Evolutionary conservation across 257 asterid genomes (phyloP).

Genomic region (Solanum appendiculatum): DNA sequence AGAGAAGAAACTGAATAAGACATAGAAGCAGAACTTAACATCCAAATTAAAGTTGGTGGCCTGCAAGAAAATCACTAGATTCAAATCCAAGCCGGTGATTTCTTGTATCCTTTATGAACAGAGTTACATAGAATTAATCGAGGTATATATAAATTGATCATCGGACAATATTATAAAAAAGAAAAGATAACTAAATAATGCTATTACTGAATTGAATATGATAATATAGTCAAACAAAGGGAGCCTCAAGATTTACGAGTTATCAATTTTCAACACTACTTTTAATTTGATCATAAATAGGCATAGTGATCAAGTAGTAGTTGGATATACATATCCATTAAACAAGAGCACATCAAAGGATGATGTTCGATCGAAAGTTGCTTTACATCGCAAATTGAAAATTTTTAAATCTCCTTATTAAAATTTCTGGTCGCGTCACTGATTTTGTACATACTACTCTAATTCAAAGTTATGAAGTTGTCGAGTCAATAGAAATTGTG

Average conservation of each 20-base stretch:
- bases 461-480: not conserved
- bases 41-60: not conserved
- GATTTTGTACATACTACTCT: not conserved
- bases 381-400: not conserved
- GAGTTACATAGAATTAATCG: not conserved
- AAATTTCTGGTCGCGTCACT: not conserved
- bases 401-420: not conserved
- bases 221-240: too few species aligned
- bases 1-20: not conserved
- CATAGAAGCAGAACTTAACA: not conserved
- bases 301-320: not conserved
- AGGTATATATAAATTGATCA: fast-evolving
- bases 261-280: not conserved
- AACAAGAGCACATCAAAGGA: not conserved
- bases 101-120: too few species aligned
- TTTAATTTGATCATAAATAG: not conserved
- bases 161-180: not conserved
- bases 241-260: too few species aligned
- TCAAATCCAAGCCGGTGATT: not conserved
- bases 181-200: not conserved
- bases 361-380: not conserved
- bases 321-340: not conserved
- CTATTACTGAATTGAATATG: too few species aligned
- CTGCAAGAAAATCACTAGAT: not conserved
- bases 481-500: not conserved